Base-by-base conservation (phyloP, 345 rosid species). In the Eucalyptus camaldulensis region DNA sequence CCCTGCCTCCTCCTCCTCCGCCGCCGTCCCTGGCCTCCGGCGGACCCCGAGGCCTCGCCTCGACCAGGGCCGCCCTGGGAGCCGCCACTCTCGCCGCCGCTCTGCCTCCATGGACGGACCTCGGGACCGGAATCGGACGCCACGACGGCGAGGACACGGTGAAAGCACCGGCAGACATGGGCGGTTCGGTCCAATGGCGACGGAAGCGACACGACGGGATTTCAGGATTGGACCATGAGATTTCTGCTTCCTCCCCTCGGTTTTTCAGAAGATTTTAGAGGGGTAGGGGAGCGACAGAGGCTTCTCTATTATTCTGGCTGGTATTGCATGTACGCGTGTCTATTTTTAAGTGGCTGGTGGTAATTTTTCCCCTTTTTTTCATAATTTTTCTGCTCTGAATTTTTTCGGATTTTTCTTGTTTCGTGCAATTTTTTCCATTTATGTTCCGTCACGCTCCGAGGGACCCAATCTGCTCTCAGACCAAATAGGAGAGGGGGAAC, bases 51-150 rank as follows among this genome's bases (percentile, higher is more conserved):
- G 94, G 93, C 65, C 90, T 88, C 27, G 95, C 91, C 87, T 93
- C 93, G 85, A 92, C 93, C 44, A 92, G 29, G 87, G 95, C 95
- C 19, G 93, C 93, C 50, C 93, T 90, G 87, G 91, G 89, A 69
- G 51, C 72, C 45, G 62, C 43, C 17, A 89, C 88, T 25, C 80
- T 81, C 85, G 60, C 86, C 76, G 80, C 76, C 58, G 80, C 54
- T 49, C 40, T 87, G 40, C 87, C 65, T 16, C 69, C 87, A 60
- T 47, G 62, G 54, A 45, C 60, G 54, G 89, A 47, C 81, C 91
- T 47, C 49, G 87, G 47, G 11, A 14, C 80, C 80, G 62, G 91
- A 83, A 56, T 85, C 31, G 87, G 50, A 49, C 80, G 72, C 87
- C 91, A 58, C 43, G 53, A 65, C 50, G 90, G 88, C 67, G 88